These are phyloP conservation scores for Trematosphaeria pertusa DNA, from an alignment of 2,329 filamentous ascomycete species.

Conservation along the genomic window DNA sequence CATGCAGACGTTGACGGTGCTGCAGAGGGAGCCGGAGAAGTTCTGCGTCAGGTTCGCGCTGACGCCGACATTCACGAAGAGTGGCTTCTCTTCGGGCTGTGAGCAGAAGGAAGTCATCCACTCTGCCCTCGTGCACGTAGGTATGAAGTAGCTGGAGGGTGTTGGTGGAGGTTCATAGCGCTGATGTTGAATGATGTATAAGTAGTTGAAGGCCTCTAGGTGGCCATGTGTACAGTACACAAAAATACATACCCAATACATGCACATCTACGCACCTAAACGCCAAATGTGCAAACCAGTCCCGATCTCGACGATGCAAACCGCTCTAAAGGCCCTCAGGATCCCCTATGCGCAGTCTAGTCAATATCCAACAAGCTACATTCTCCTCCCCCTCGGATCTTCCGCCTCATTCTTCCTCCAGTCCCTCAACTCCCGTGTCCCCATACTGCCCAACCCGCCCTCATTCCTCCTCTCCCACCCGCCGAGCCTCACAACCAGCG, in stretches of 20 bases:
- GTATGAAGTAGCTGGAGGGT: too few relatives aligned
- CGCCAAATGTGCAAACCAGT: too few relatives aligned
- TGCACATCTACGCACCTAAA: too few relatives aligned
- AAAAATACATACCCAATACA: too few relatives aligned
- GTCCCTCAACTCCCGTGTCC: constrained; percentile 90
- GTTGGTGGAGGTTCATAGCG: too few relatives aligned
- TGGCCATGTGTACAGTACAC: too few relatives aligned
- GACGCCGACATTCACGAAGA: constrained; percentile 21
- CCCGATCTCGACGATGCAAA: too few relatives aligned
- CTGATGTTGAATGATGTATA: too few relatives aligned
- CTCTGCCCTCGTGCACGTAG: constrained; percentile 19
- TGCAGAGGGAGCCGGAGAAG: constrained; percentile 13
- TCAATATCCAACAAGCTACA: too few relatives aligned
- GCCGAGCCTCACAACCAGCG: constrained; percentile 67
- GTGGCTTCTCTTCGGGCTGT: constrained; percentile 11
- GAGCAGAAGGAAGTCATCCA: constrained; percentile 23
- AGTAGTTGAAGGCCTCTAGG: too few relatives aligned
- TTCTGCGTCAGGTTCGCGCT: constrained; percentile 24
- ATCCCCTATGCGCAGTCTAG: too few relatives aligned
- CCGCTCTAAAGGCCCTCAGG: too few relatives aligned
- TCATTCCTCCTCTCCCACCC: constrained; percentile 76
- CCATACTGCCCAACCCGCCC: constrained; percentile 85
- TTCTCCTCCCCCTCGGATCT: constrained; percentile 74
- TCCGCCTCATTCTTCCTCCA: constrained; percentile 80
- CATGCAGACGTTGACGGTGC: constrained; percentile 14